These are phyloP conservation scores for Salix purpurea DNA, from an alignment of 345 rosid genomes.

Conservation along the genomic window DNA sequence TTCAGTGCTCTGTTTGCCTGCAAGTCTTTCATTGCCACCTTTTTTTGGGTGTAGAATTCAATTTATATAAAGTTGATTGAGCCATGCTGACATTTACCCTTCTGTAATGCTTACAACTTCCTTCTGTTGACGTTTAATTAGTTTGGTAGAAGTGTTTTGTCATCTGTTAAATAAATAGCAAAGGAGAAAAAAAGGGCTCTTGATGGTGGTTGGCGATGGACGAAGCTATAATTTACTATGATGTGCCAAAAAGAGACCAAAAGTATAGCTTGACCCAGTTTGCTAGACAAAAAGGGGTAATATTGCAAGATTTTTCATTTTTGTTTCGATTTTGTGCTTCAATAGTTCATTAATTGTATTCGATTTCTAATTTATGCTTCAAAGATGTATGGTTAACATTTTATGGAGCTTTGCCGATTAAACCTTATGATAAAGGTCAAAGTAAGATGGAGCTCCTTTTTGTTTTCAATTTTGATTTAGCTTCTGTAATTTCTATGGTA, in stretches of 20 bases:
- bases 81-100: neutral
- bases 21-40: neutral
- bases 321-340: neutral
- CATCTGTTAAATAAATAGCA: neutral
- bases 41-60: neutral
- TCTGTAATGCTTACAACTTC: neutral
- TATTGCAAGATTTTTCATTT: neutral
- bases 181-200: neutral
- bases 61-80: neutral
- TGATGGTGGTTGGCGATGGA: neutral
- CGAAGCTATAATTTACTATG: neutral
- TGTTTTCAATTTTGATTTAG: neutral
- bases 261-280: neutral
- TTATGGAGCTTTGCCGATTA: neutral
- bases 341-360: neutral
- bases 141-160: neutral
- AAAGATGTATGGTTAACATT: neutral
- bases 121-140: neutral
- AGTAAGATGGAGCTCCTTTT: neutral
- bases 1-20: slow-evolving; percentile 15
- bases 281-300: neutral
- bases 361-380: neutral
- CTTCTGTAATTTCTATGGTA: neutral
- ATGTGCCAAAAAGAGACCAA: neutral
- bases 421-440: neutral